Base-by-base conservation (phyloP, 306 rosid species). In the Quercus cerris region DNA sequence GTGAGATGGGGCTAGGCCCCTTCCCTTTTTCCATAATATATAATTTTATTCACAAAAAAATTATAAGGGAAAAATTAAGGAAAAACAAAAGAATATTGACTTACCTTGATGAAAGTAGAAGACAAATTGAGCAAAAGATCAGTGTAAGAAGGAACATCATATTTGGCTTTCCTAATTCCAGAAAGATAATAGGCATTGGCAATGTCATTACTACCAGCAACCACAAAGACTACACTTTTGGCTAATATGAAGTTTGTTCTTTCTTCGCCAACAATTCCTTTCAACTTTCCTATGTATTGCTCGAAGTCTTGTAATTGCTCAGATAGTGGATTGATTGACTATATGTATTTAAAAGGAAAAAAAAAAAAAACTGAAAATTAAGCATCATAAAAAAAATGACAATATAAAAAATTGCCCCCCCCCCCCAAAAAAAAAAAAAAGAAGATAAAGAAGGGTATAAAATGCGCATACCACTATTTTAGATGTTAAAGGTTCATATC, bases 201-300 rank as follows among this genome's bases (percentile, higher is more conserved):
- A 62, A 90, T 88, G 68, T 92, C 97, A 14, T 88, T 85, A 77
- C 88, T 92, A 81, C 97, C 81, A 0, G 89, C 79, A 41, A 82
- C 89, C 72, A 89, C 77, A 12, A 76, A 13, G 23, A 70, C 46
- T 20, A 84, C 0, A 57, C 97, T 75, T 30, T 90, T 92, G 35
- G 84, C 80, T 71, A 90, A 18, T 75, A 92, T 87, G 78, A 78
- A 84, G 46, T 81, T 78, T 54, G 89, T 79, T 76, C 71, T 81
- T 33, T 84, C 89, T 51, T 76, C 86, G 46, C 94, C 92, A 56
- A 77, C 87, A 3, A 85, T 44, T 64, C 1, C 71, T 72, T 84
- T 81, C 76, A 92, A 75, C 82, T 73, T 90, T 64, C 41, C 81
- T 30, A 64, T 77, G 84, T 88, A 92, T 69, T 79, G 87, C 59